A percentile compares a stretch with the other conserved stretches of the same genome.
phyloP scores from a whole-genome alignment of 371 early-diverging fungal genomes.

The Coelomomyces lativittatus region DNA sequence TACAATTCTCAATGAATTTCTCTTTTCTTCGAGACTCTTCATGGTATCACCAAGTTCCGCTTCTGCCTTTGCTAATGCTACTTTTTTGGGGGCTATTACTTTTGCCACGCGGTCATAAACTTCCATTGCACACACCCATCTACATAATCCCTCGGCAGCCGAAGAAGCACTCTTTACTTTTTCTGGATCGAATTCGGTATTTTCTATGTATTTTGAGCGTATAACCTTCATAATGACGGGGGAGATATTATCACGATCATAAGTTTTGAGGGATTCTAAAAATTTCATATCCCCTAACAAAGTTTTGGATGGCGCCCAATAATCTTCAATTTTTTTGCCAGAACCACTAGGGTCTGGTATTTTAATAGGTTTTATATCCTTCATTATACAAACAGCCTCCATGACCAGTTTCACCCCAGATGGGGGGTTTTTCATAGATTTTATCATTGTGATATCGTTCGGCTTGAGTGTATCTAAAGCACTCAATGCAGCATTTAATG shows the following conservation, averaged over 20 bases:
- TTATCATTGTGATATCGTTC: constrained; percentile 41
- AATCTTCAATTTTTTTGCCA: constrained; percentile 40
- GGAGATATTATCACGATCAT: constrained; percentile 35
- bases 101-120: constrained; percentile 40
- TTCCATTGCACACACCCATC: constrained; percentile 41
- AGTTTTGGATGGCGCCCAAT: constrained; percentile 32
- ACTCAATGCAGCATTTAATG: constrained; percentile 33
- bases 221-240: constrained; percentile 23
- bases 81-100: constrained; percentile 34
- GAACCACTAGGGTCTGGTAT: constrained; percentile 24
- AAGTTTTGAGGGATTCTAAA: constrained; percentile 28
- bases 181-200: constrained; percentile 39
- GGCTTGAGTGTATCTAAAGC: constrained; percentile 34
- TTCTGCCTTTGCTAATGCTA: constrained; percentile 28
- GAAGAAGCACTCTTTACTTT: constrained; percentile 34
- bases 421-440: constrained; percentile 48
- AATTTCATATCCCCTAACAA: constrained; percentile 34
- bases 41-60: constrained; percentile 25
- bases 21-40: constrained; percentile 24
- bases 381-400: constrained; percentile 44
- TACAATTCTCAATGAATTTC: constrained; percentile 20
- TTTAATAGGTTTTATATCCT: constrained; percentile 40
- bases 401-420: constrained; percentile 46
- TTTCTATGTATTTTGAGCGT: constrained; percentile 20
- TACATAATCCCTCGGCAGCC: constrained; percentile 41